Conservation (phyloP, 2,329 filamentous ascomycete species). For the Leptoxyphium fumago region DNA sequence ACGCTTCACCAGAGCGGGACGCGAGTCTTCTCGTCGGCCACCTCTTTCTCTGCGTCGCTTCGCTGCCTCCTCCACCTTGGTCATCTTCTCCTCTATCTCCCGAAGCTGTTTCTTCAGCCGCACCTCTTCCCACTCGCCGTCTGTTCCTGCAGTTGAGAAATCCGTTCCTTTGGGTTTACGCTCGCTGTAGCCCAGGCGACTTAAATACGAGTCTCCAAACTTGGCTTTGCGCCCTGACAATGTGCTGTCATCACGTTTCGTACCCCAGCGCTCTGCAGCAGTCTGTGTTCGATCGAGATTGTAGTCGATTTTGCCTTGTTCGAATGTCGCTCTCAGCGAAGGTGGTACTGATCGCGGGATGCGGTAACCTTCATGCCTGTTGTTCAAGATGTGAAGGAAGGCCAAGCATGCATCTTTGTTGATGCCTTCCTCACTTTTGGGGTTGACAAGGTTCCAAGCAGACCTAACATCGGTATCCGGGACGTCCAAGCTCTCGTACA, state of each 20-base stretch:
- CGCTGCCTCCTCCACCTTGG: constrained; percentile 60
- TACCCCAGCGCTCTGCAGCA: constrained; percentile 62
- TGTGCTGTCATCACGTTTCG: constrained; percentile 64
- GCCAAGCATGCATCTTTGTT: constrained; percentile 90
- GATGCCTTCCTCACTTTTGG: constrained; percentile 64
- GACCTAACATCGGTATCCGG: constrained; percentile 69
- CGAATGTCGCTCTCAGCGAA: constrained; percentile 79
- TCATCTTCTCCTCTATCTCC: constrained; percentile 78
- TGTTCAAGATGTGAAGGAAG: constrained; percentile 93
- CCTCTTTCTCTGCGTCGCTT: constrained; percentile 29
- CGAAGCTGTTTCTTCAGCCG: constrained; percentile 81
- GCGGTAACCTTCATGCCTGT: constrained; percentile 85
- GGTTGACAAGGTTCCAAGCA: constrained; percentile 96
- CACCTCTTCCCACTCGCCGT: constrained; percentile 94
- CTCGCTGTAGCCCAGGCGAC: constrained; percentile 57
- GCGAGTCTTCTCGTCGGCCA: constrained; percentile 53
- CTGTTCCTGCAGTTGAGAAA: constrained; percentile 62
- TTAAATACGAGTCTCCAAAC: constrained; percentile 94
- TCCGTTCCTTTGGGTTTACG: constrained; percentile 77
- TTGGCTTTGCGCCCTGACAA: constrained; percentile 83
- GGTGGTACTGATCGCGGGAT: constrained; percentile 86
- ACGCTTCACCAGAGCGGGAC: constrained; percentile 82
- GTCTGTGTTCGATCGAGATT: constrained; percentile 60
- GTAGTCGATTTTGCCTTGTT: constrained; percentile 94
- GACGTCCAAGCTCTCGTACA: constrained; percentile 69